Evolutionary conservation across 164 flowering plant genomes (phyloP).

Genomic region (Berberis vulgaris): DNA sequence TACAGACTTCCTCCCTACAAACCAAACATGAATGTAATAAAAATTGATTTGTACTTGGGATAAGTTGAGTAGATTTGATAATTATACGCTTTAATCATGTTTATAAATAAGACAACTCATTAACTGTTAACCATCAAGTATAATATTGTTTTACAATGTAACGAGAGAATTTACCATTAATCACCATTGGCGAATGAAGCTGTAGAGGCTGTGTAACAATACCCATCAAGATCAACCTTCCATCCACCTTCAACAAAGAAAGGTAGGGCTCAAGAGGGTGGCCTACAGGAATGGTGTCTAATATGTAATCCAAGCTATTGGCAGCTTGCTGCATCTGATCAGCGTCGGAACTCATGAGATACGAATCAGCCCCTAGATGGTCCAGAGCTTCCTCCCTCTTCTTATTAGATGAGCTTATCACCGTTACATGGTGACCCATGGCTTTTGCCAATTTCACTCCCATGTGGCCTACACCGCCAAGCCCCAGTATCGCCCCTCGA

Average conservation of each 20-base stretch:
- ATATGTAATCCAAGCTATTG: conserved; percentile 9
- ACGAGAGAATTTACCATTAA: conserved; percentile 45
- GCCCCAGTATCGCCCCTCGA: conserved; percentile 12
- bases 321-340: conserved; percentile 6
- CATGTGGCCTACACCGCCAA: conserved; percentile 18
- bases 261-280: conserved; percentile 29
- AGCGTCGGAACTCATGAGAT: conserved; percentile 10
- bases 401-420: conserved; percentile 13
- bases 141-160: too few species aligned
- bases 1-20: too few species aligned
- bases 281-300: conserved; percentile 11
- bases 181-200: conserved; percentile 52
- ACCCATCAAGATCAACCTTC: conserved; percentile 46
- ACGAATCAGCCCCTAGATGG: conserved; percentile 14
- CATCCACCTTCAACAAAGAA: conserved; percentile 54
- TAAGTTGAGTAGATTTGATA: too few species aligned
- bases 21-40: too few species aligned
- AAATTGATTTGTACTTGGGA: too few species aligned
- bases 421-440: conserved; percentile 17
- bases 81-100: too few species aligned
- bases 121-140: too few species aligned
- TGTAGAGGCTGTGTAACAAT: conserved; percentile 9
- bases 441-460: conserved; percentile 16
- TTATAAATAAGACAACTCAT: too few species aligned
- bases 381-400: conserved; percentile 15